Base-by-base conservation (phyloP, 177 flowering plant species). In the Vitis hybrid region DNA sequence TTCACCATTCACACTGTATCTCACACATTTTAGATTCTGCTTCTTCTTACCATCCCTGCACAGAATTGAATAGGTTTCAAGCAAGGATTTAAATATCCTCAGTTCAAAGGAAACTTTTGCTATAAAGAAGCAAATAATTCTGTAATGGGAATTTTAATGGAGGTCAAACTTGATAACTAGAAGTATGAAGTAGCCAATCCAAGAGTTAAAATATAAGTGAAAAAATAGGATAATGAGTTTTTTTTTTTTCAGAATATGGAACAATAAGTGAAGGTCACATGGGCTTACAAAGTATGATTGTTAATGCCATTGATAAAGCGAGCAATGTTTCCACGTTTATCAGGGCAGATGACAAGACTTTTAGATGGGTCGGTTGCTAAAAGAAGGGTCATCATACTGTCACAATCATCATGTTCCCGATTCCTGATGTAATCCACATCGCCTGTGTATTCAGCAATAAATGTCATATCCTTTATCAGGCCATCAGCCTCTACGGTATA, bases 281-380 rank as follows among this genome's bases (percentile, higher is more conserved):
- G 64, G 62, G 72, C 90, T 87, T 89, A 91, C 96, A 57, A 72
- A 48, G 83, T 84, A 59, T 89, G 84, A 72, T 91, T 91, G 83
- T 91, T 91, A 56, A 91, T 89, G 75, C 96, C 96, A 81, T 76
- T 91, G 64, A 91, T 77, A 76, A 91, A 91, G 15, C 93, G 92
- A 51, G 89, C 80, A 76, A 91, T 84, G 61, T 91, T 91, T 70
- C 93, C 91, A 48, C 84, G 88, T 65, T 79, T 85, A 68, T 91
- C 93, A 66, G 93, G 91, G 68, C 93, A 91, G 60, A 91, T 80
- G 62, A 91, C 89, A 65, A 91, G 88, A 65, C 88, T 88, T 56
- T 78, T 74, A 19, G 84, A 85, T 34, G 86, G 78, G 21, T 86
- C 80, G 51, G 60, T 68, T 39, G 89, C 80, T 51, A 71, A 66